Base-by-base conservation (phyloP, 805 yeast species). In the Teunomyces cretensis region DNA sequence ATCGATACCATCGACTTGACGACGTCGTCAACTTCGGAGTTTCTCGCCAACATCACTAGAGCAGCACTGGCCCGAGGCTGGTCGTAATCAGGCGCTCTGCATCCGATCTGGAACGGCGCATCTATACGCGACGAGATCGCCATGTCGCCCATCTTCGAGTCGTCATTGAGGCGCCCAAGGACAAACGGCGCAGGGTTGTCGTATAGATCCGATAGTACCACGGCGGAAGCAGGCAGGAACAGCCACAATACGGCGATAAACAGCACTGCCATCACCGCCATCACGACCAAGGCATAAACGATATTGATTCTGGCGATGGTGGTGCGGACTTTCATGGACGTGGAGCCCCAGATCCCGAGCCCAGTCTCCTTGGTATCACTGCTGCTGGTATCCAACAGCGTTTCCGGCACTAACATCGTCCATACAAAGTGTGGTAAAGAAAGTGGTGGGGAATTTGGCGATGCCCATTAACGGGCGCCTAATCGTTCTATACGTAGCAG, bases 1-100 rank as follows among this genome's bases (percentile, higher is more conserved):
- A 94, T 58, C 2, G 91, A 81, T 26, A 70, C 65, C 76, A 92
- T 81, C 2, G 94, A 83, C 45, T 76, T 72, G 1, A 86, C 57
- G 1, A 89, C 96, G n/a, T 87, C 95, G 2, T 80, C 76, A 1
- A 89, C 47, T 57, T 92, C 98, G 3, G 79, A 69, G 60, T 92
- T 90, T 49, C 97, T 70, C 0, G 96, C 89, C 41, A 92, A 67
- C 61, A 91, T 84, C 17, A 91, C 88, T 52, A 92, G 76, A 1
- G 92, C 86, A 0, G 97, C 98, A 56, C 85, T 88, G 24, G 87
- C 90, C 30, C 86, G 68, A 3, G 67, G 73, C 14, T 54, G 61
- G 6, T 43, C 24, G 1, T 50, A 44, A 7, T 75, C 72, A 14
- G 81, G 80, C 3, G 70, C 75, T 6, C 56, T 47, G 55, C 90